Evolutionary conservation across 179 eudicot genomes (phyloP), one percentile per base, ranked within the genome.

Genomic region (Beta corolliflora): DNA sequence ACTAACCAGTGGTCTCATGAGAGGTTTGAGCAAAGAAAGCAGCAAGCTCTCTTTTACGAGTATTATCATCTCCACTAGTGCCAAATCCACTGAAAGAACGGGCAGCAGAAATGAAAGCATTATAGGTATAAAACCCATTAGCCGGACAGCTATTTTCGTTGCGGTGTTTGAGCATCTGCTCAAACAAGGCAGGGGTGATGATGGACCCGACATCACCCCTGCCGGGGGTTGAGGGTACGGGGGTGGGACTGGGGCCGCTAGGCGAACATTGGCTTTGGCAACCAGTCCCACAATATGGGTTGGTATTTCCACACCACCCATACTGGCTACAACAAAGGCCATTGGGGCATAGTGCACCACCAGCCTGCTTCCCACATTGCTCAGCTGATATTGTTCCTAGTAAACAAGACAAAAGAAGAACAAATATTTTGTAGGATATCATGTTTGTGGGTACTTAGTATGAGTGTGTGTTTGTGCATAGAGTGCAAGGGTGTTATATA

Each of bases 1-100:
- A 67, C 70, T 58, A 73, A 89, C 92, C 92, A 53, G 88, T 89
- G 31, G 92, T 89, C 70, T 88, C 92, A 63, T 89, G 91, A 5
- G 92, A 89, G 13, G 91, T 89, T 72, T 88, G 92, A 54, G 81
- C 92, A 2, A 89, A 84, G 79, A 89, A 89, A 16, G 91, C 92
- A 12, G 91, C 92, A 41, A 89, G 76, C 81, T 89, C 91, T 75
- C 85, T 82, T 65, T 89, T 89, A 1, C 81, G 84, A 0, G 76
- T 74, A 46, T 41, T 60, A 72, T 9, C 63, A 81, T 86, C 89
- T 15, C 90, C 90, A 31, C 86, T 86, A 2, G 89, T 86, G 1
- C 88, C 91, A 76, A 88, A 90, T 21, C 81, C 87, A 9, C 29
- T 29, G 25, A 87, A 90, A 0, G 88, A 78, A 19, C 77, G 67